Conservation (phyloP, 495 filamentous ascomycete species). For the Lichenothelia convexa region DNA sequence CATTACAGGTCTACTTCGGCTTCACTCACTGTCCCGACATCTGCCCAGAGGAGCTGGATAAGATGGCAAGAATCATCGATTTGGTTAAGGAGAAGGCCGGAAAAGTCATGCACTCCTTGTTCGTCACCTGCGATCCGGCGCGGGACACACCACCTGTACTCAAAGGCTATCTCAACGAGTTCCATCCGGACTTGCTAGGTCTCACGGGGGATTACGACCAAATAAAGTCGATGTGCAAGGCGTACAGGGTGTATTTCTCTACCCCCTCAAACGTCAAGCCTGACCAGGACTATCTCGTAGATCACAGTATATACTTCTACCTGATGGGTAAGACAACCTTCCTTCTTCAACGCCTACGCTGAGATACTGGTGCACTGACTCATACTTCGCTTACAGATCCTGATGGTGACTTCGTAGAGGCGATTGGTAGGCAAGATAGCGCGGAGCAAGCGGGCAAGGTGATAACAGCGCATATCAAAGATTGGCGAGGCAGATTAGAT, state of each 20-base stretch:
- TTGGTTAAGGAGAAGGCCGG: constrained; percentile 39
- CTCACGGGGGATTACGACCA: constrained; percentile 86
- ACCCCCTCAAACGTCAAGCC: constrained; percentile 74
- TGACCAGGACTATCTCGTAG: constrained; percentile 91
- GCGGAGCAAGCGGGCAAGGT: constrained; percentile 70
- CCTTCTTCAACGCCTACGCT: not conserved
- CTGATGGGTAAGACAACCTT: constrained; percentile 52
- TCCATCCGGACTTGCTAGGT: constrained; percentile 74
- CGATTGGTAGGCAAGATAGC: constrained; percentile 82
- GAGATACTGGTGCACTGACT: not conserved
- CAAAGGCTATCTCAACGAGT: constrained; percentile 72
- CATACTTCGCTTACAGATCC: constrained; percentile 38
- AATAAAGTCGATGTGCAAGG: constrained; percentile 80
- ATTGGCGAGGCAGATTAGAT: constrained; percentile 51
- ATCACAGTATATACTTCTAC: constrained; percentile 99
- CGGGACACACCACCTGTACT: constrained; percentile 75
- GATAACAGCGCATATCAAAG: constrained; percentile 72
- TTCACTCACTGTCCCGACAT: constrained; percentile 98
- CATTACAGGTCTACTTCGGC: constrained; percentile 70
- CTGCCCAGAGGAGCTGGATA: constrained; percentile 96
- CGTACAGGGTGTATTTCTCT: constrained; percentile 91
- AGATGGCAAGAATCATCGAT: constrained; percentile 90
- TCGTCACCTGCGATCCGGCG: constrained; percentile 89
- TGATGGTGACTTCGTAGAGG: constrained; percentile 95
- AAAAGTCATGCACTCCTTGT: constrained; percentile 49